Percentiles rank a stretch among this genome's conserved stretches.
These are phyloP conservation scores for Cordyceps javanica DNA, from an alignment of 2,329 filamentous ascomycete genomes.

Conservation along the genomic window DNA sequence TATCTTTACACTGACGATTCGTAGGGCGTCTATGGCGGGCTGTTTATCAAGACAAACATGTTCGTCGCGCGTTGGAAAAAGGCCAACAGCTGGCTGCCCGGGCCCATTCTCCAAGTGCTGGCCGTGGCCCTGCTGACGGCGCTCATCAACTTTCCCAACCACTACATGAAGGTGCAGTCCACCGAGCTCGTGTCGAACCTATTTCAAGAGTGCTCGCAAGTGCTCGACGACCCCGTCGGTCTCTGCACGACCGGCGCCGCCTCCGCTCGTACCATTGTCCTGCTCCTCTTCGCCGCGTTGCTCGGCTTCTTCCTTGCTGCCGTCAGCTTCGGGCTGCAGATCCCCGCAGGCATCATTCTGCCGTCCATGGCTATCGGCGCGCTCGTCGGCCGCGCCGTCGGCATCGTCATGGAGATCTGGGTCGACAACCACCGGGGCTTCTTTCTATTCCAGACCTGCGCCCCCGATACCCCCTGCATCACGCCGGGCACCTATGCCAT, in stretches of 20 bases:
- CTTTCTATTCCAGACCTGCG: constrained; percentile 72
- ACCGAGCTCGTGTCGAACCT: constrained; percentile 88
- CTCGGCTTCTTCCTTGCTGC: constrained; percentile 80
- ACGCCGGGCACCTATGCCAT: constrained; percentile 96
- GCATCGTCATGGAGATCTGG: constrained; percentile 84
- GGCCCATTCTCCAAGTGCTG: constrained; percentile 73
- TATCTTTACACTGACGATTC: constrained; percentile 14
- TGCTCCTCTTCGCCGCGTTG: constrained; percentile 74
- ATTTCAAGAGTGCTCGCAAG: constrained; percentile 81
- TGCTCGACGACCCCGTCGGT: constrained; percentile 79
- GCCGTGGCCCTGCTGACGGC: constrained; percentile 77
- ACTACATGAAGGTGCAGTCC: constrained; percentile 90
- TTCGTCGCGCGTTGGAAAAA: constrained; percentile 75
- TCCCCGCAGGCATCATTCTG: constrained; percentile 91
- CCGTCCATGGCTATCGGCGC: constrained; percentile 96
- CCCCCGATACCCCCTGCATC: constrained; percentile 80
- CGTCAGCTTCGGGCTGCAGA: constrained; percentile 87
- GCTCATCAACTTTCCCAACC: constrained; percentile 88
- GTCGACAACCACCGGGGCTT: constrained; percentile 72
- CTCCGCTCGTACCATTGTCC: constrained; percentile 72
- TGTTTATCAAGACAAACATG: constrained; percentile 96
- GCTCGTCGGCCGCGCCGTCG: constrained; percentile 79
- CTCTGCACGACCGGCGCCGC: constrained; percentile 84
- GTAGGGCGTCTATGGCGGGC: constrained; percentile 81
- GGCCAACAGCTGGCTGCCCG: constrained; percentile 56